Percentiles rank a stretch among this genome's conserved stretches.
These are phyloP conservation scores for Chaetomium sp. DNA, from an alignment of 2,329 filamentous ascomycete species.

Conservation along the genomic window DNA sequence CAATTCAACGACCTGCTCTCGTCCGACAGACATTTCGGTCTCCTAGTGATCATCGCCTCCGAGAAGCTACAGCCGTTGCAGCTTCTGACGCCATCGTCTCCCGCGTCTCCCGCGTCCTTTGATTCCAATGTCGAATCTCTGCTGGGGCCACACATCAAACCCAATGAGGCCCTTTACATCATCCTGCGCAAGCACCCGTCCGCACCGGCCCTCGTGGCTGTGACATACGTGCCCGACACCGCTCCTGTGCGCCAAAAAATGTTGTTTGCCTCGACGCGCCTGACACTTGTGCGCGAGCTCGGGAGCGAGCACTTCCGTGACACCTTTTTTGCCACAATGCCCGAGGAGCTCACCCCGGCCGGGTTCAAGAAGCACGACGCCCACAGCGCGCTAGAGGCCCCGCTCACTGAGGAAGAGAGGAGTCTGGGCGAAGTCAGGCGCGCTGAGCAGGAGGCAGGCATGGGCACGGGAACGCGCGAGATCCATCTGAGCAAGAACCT, in stretches of 20 bases:
- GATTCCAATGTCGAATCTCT: slow-evolving; percentile 60
- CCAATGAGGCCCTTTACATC: slow-evolving; percentile 70
- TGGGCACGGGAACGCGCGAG: slow-evolving; percentile 63
- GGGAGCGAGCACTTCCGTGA: slow-evolving; percentile 79
- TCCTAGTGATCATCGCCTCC: slow-evolving; percentile 69
- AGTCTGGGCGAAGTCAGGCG: slow-evolving; percentile 71
- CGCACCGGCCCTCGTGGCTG: slow-evolving; percentile 62
- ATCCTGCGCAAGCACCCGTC: slow-evolving; percentile 69
- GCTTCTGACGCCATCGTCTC: slow-evolving; percentile 55
- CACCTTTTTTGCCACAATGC: slow-evolving; percentile 70
- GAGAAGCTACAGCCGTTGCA: slow-evolving; percentile 67
- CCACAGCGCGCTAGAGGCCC: slow-evolving; percentile 65
- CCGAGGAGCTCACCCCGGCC: slow-evolving; percentile 66
- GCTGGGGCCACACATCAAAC: slow-evolving; percentile 64
- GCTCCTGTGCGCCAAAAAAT: slow-evolving; percentile 84
- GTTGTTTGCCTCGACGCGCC: slow-evolving; percentile 76
- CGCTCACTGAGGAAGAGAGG: slow-evolving; percentile 77
- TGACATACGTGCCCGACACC: slow-evolving; percentile 78
- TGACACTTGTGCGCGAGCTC: slow-evolving; percentile 75
- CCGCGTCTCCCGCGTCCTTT: slow-evolving; percentile 62
- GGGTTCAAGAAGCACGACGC: slow-evolving; percentile 75
- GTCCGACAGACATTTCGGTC: slow-evolving; percentile 63
- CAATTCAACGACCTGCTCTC: slow-evolving; percentile 72
- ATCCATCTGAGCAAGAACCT: slow-evolving; percentile 61
- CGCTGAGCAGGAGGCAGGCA: slow-evolving; percentile 72